phyloP scores from a whole-genome alignment of 2,329 filamentous ascomycete species.

The Cyphellophora europaea region DNA sequence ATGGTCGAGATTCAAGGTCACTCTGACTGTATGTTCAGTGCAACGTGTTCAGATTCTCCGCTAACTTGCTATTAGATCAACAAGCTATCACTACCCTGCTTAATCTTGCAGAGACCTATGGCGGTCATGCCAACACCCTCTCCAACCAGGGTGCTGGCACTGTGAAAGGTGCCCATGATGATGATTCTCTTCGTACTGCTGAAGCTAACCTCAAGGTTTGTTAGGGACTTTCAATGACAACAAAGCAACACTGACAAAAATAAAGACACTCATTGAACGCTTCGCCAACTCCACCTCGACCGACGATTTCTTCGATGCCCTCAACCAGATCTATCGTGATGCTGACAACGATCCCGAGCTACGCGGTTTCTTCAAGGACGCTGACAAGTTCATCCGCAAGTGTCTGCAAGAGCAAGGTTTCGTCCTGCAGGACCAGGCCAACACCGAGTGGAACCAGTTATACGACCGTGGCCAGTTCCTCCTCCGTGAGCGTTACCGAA shows the following conservation, averaged over 20 bases:
- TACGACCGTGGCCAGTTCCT: constrained; percentile 81
- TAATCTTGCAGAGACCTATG: constrained; percentile 74
- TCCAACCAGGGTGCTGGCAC: constrained; percentile 56
- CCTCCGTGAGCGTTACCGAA: constrained; percentile 77
- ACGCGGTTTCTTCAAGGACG: constrained; percentile 74
- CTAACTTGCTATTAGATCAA: constrained; percentile 46
- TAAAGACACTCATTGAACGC: constrained; percentile 75
- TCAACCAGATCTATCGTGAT: constrained; percentile 77
- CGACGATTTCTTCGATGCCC: constrained; percentile 74
- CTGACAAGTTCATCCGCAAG: constrained; percentile 70
- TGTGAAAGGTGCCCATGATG: constrained; percentile 61
- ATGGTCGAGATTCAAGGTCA: constrained; percentile 93
- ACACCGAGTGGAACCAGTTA: constrained; percentile 70
- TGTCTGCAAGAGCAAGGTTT: constrained; percentile 85
- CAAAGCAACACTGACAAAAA: constrained; percentile 40
- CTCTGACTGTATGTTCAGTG: constrained; percentile 58
- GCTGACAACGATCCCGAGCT: constrained; percentile 81
- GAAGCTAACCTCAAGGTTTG: constrained; percentile 69
- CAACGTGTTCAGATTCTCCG: constrained; percentile 5
- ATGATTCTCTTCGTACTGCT: constrained; percentile 56
- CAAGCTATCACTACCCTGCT: constrained; percentile 84
- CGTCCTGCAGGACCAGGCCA: constrained; percentile 73
- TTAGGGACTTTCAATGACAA: constrained; percentile 29
- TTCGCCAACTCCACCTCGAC: constrained; percentile 92
- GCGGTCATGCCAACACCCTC: constrained; percentile 59